These are phyloP conservation scores for Rhazya stricta DNA, from an alignment of 257 asterid genomes.

Conservation along the genomic window DNA sequence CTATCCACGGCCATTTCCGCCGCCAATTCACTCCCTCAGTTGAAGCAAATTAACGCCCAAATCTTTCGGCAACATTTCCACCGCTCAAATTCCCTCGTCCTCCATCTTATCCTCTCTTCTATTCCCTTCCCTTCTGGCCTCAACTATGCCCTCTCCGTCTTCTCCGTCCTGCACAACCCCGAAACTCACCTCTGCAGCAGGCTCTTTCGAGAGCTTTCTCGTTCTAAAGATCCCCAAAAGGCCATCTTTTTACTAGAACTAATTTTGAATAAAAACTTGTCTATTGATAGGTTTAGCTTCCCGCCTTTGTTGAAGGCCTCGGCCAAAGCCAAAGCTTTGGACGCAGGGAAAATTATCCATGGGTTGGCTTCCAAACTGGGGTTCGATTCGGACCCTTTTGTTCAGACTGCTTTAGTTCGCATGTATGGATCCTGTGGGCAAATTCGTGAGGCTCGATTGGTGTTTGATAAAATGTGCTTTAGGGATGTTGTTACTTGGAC, in stretches of 20 bases:
- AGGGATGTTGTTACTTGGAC: slow-evolving; percentile 69
- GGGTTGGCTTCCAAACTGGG: slow-evolving; percentile 60
- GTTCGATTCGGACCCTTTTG: slow-evolving; percentile 51
- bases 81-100: slow-evolving; percentile 37
- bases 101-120: slow-evolving; percentile 49
- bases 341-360: slow-evolving; percentile 55
- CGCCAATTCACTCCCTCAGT: slow-evolving; percentile 44
- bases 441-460: slow-evolving; percentile 49
- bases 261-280: slow-evolving; percentile 30
- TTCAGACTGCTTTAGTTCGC: slow-evolving; percentile 66
- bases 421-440: slow-evolving; percentile 51
- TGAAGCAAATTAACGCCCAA: slow-evolving; percentile 61
- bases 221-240: slow-evolving; percentile 36
- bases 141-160: slow-evolving; percentile 49
- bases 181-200: slow-evolving; percentile 39
- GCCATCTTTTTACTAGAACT: slow-evolving; percentile 41
- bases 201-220: slow-evolving; percentile 50
- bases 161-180: slow-evolving; percentile 34
- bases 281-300: slow-evolving; percentile 45
- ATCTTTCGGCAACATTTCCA: slow-evolving; percentile 37
- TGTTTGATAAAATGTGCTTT: slow-evolving; percentile 71
- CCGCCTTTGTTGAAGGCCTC: slow-evolving; percentile 70
- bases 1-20: slow-evolving; percentile 37
- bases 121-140: slow-evolving; percentile 43
- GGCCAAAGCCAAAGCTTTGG: slow-evolving; percentile 31